Conservation (phyloP, 2,329 filamentous ascomycete genomes). For the Apiospora hydei region DNA sequence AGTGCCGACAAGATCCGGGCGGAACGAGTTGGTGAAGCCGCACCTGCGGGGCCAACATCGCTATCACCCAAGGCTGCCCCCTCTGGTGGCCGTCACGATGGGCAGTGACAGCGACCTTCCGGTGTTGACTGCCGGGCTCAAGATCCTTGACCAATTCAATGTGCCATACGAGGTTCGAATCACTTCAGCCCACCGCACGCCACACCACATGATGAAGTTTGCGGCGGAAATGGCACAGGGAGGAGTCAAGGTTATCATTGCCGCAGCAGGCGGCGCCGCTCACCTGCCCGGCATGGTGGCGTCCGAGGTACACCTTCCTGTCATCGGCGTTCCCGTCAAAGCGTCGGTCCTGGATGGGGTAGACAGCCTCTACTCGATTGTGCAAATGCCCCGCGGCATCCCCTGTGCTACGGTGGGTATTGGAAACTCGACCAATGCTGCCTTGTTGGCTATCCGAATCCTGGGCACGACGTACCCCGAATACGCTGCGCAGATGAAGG, state of each 20-base stretch:
- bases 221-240: slow-evolving; percentile 68
- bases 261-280: slow-evolving; percentile 77
- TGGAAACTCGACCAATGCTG: slow-evolving; percentile 82
- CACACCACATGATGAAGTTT: slow-evolving; percentile 72
- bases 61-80: slow-evolving; percentile 46
- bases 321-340: slow-evolving; percentile 81
- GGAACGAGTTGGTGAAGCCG: slow-evolving; percentile 56
- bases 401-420: slow-evolving; percentile 81
- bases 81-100: slow-evolving; percentile 81
- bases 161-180: slow-evolving; percentile 78
- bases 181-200: slow-evolving; percentile 81
- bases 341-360: slow-evolving; percentile 75
- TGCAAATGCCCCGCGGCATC: slow-evolving; percentile 78
- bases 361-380: slow-evolving; percentile 75
- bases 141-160: slow-evolving; percentile 72
- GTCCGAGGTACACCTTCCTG: slow-evolving; percentile 73
- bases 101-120: slow-evolving; percentile 81
- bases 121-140: slow-evolving; percentile 69
- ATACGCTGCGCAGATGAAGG: slow-evolving; percentile 64
- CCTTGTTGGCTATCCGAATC: slow-evolving; percentile 73
- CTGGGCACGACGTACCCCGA: slow-evolving; percentile 64
- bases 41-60: slow-evolving; percentile 38
- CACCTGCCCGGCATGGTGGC: slow-evolving; percentile 79
- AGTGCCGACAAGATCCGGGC: slow-evolving; percentile 65
- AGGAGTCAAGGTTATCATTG: slow-evolving; percentile 77